Conservation (phyloP, 2,329 filamentous ascomycete genomes). For the Ceratocystiopsis minuta region DNA sequence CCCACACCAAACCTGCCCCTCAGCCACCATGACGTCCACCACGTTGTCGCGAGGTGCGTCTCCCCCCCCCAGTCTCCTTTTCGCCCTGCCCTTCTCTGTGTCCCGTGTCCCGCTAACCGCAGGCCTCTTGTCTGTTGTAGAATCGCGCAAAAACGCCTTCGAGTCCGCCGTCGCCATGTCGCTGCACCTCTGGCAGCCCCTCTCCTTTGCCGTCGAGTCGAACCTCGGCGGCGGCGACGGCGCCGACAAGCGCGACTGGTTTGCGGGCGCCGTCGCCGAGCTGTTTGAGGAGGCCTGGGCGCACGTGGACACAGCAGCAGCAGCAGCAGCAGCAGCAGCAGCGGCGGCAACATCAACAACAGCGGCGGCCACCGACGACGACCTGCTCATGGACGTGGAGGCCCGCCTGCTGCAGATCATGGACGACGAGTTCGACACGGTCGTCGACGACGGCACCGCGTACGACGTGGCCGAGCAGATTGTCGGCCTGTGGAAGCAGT, state of each 20-base stretch:
- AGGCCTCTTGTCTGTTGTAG: too few species aligned
- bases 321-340: constrained; percentile 5
- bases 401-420: constrained; percentile 74
- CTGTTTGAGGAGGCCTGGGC: constrained; percentile 35
- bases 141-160: constrained; percentile 47
- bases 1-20: background rate
- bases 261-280: constrained; percentile 72
- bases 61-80: background rate
- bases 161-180: constrained; percentile 75
- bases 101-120: background rate
- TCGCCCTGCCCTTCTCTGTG: background rate
- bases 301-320: background rate
- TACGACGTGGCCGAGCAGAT: constrained; percentile 57
- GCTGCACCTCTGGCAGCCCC: constrained; percentile 73
- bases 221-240: constrained; percentile 75
- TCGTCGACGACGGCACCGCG: constrained; percentile 77
- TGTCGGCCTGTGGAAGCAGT: constrained; percentile 45
- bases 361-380: constrained; percentile 14
- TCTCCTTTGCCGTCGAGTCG: constrained; percentile 73
- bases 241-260: constrained; percentile 86
- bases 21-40: background rate
- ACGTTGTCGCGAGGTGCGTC: background rate
- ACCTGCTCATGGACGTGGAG: constrained; percentile 65
- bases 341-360: constrained; percentile 11
- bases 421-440: constrained; percentile 88